phyloP scores from a whole-genome alignment of 129 eudicot genomes.

The Heracleum sosnowskyi region DNA sequence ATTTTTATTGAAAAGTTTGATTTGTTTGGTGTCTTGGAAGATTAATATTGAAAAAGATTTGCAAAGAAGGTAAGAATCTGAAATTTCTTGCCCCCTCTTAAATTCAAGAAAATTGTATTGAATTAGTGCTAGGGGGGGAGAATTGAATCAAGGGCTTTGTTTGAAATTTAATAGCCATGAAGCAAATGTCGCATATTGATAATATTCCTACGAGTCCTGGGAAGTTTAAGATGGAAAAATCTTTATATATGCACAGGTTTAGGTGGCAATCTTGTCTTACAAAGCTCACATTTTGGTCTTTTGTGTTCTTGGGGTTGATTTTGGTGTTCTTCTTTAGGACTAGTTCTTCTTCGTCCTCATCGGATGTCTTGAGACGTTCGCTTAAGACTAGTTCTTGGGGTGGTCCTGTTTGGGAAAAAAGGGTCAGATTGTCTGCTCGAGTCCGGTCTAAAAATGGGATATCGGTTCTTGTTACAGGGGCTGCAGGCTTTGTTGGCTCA shows the following conservation, averaged over 20 bases:
- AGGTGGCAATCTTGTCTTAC: slow-evolving; percentile 36
- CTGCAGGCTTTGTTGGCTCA: slow-evolving; percentile 21
- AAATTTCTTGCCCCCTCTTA: not conserved
- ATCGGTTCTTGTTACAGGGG: slow-evolving; percentile 19
- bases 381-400: not conserved
- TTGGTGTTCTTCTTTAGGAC: slow-evolving; percentile 39
- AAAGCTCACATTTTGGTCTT: slow-evolving; percentile 49
- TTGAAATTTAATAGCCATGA: slow-evolving; percentile 4
- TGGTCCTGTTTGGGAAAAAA: not conserved
- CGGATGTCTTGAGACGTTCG: not conserved
- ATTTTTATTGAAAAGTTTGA: not conserved
- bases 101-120: not conserved
- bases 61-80: not conserved
- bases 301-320: slow-evolving; percentile 38
- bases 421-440: not conserved
- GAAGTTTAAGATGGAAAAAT: slow-evolving; percentile 39
- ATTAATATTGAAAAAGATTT: slow-evolving; percentile 1
- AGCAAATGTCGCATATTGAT: slow-evolving; percentile 18
- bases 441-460: slow-evolving; percentile 4
- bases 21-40: not conserved
- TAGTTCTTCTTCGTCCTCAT: slow-evolving; percentile 14
- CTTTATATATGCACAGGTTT: slow-evolving; percentile 24
- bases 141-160: slow-evolving; percentile 15
- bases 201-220: slow-evolving; percentile 38
- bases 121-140: not conserved